These are phyloP conservation scores for Pythium myriotylum DNA, from an alignment of 352 stramenopile species.

Conservation along the genomic window DNA sequence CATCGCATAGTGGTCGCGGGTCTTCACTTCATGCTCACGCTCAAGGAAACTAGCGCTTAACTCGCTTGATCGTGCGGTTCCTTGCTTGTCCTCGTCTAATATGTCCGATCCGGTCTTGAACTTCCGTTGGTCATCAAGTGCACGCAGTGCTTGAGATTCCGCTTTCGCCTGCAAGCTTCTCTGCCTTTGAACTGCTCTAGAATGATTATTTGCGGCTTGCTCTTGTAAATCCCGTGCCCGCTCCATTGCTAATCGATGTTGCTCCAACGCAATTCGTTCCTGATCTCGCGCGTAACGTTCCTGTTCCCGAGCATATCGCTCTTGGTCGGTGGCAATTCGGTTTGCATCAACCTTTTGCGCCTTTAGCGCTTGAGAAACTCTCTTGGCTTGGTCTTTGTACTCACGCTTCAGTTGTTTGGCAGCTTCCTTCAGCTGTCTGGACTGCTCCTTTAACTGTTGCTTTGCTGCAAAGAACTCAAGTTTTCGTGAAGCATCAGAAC, in stretches of 20 bases:
- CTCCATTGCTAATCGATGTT: neutral
- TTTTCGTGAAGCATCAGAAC: slow-evolving; percentile 9
- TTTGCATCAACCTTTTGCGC: neutral
- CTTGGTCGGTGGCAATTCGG: slow-evolving; percentile 6
- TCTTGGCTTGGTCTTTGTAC: slow-evolving; percentile 23
- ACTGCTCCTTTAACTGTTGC: slow-evolving; percentile 27
- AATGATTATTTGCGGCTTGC: neutral
- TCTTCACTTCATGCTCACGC: slow-evolving; percentile 9
- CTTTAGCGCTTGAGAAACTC: slow-evolving; percentile 3
- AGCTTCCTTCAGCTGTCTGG: slow-evolving; percentile 23
- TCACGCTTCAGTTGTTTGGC: slow-evolving; percentile 22
- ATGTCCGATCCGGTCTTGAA: neutral
- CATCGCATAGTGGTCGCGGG: slow-evolving; percentile 17
- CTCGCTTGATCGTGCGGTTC: neutral
- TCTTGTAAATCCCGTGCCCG: neutral
- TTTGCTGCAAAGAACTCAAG: slow-evolving; percentile 25
- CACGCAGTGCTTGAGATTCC: slow-evolving; percentile 3
- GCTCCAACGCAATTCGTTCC: slow-evolving; percentile 1
- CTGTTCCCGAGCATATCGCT: slow-evolving; percentile 3
- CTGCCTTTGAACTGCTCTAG: neutral
- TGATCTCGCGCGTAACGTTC: slow-evolving; percentile 3
- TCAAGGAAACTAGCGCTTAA: slow-evolving; percentile 11
- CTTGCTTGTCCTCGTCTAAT: neutral
- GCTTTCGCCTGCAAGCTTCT: too few species aligned
- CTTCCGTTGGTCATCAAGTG: slow-evolving; percentile 1